A percentile compares a stretch with the other conserved stretches of the same genome.
Evolutionary conservation across 805 yeast species (phyloP).

Genomic region (Kuraishia capsulata): DNA sequence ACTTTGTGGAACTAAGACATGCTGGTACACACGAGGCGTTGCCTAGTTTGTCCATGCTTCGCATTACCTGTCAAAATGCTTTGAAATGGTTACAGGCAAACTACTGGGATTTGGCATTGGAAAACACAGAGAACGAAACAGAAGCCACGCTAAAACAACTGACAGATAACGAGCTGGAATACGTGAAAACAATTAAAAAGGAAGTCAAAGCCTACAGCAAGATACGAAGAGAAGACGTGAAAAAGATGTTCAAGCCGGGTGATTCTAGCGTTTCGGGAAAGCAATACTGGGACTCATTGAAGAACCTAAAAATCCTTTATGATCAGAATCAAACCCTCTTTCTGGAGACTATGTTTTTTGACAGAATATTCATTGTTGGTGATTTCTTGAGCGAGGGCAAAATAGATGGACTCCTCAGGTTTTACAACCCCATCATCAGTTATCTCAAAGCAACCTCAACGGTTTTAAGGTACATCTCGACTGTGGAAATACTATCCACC

Average conservation of each 20-base stretch:
- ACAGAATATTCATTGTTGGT: slow-evolving; percentile 22
- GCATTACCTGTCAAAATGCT: slow-evolving; percentile 52
- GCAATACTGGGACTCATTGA: slow-evolving; percentile 32
- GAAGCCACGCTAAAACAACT: slow-evolving; percentile 12
- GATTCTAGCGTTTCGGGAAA: slow-evolving; percentile 31
- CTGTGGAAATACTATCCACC: too few relatives aligned
- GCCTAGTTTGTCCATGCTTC: slow-evolving; percentile 63
- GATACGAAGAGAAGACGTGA: slow-evolving; percentile 35
- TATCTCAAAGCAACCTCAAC: too few relatives aligned
- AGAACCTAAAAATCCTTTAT: slow-evolving; percentile 10
- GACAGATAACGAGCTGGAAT: slow-evolving; percentile 11
- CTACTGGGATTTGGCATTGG: slow-evolving; percentile 52
- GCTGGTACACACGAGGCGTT: slow-evolving; percentile 83
- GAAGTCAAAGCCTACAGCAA: slow-evolving; percentile 39
- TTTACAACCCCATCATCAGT: not conserved
- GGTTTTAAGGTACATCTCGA: too few relatives aligned
- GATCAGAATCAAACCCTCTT: slow-evolving; percentile 12
- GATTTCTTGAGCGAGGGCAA: slow-evolving; percentile 13
- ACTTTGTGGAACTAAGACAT: slow-evolving; percentile 86
- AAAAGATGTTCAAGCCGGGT: slow-evolving; percentile 28
- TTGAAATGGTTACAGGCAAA: slow-evolving; percentile 64
- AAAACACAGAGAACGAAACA: slow-evolving; percentile 3
- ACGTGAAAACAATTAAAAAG: slow-evolving; percentile 16
- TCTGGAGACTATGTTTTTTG: slow-evolving; percentile 17
- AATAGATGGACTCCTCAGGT: slow-evolving; percentile 8